Evolutionary conservation across 2,329 filamentous ascomycete genomes (phyloP).

Genomic region (Emergomyces pasteurianus): DNA sequence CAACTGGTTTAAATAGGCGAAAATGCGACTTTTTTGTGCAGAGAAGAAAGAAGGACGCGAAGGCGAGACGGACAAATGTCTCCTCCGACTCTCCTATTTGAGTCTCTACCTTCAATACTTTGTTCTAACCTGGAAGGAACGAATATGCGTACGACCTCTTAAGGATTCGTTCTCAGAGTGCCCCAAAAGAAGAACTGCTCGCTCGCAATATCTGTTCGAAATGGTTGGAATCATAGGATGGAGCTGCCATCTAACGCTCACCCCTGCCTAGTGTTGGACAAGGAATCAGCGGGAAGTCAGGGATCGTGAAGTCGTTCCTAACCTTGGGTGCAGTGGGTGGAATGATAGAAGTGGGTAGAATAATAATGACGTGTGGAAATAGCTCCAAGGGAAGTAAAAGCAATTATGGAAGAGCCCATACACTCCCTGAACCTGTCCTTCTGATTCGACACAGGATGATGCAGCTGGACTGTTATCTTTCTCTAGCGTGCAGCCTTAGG

Average conservation of each 20-base stretch:
- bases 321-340: background rate
- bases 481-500: background rate
- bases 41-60: background rate
- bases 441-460: background rate
- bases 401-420: background rate
- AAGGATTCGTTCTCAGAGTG: no score
- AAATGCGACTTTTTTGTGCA: background rate
- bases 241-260: conserved; percentile 1
- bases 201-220: background rate
- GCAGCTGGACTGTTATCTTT: background rate
- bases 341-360: no score
- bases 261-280: conserved; percentile 9
- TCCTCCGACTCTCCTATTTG: background rate
- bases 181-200: no score
- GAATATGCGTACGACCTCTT: background rate
- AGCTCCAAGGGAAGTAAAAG: background rate
- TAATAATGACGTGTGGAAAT: background rate
- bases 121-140: background rate
- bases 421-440: background rate
- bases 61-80: background rate
- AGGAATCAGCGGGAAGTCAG: conserved; percentile 16
- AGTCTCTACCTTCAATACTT: no score
- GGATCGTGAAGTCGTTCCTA: conserved; percentile 3
- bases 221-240: conserved; percentile 5
- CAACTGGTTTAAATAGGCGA: background rate